Conservation (phyloP, 2,329 filamentous ascomycete species). For the Coleophoma eucalyptorum region DNA sequence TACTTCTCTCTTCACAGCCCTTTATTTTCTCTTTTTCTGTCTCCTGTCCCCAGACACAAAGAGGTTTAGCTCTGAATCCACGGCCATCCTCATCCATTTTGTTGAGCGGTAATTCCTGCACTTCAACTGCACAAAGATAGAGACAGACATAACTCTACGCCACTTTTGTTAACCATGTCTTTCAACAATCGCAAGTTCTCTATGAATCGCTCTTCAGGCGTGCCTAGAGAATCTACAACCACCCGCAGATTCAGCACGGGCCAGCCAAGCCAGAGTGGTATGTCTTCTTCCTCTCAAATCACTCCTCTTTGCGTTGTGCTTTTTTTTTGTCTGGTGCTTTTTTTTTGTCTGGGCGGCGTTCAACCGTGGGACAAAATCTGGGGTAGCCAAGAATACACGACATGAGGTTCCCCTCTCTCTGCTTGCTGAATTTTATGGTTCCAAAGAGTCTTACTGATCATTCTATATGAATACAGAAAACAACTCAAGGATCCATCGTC, state of each 20-base stretch:
- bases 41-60: too few relatives aligned
- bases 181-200: slow-evolving; percentile 60
- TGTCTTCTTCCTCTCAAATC: slow-evolving; percentile 24
- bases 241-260: slow-evolving; percentile 54
- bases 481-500: slow-evolving; percentile 78
- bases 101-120: too few relatives aligned
- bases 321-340: slow-evolving; percentile 1
- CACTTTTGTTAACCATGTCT: slow-evolving; percentile 16
- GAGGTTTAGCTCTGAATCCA: too few relatives aligned
- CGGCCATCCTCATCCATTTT: too few relatives aligned
- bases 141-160: too few relatives aligned
- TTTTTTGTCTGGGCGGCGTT: not conserved
- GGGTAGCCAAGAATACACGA: too few relatives aligned
- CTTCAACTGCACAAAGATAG: too few relatives aligned
- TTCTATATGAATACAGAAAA: slow-evolving; percentile 51
- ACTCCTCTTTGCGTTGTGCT: not conserved
- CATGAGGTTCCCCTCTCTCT: too few relatives aligned
- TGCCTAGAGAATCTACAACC: slow-evolving; percentile 42
- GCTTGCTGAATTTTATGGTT: too few relatives aligned
- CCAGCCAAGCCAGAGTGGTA: slow-evolving; percentile 54
- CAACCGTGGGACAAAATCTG: too few relatives aligned
- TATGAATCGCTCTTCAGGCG: slow-evolving; percentile 63
- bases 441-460: too few relatives aligned
- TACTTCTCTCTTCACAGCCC: not conserved
- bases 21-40: too few relatives aligned